Base-by-base conservation (phyloP, 257 asterid genomes). In the Fraxinus americana region DNA sequence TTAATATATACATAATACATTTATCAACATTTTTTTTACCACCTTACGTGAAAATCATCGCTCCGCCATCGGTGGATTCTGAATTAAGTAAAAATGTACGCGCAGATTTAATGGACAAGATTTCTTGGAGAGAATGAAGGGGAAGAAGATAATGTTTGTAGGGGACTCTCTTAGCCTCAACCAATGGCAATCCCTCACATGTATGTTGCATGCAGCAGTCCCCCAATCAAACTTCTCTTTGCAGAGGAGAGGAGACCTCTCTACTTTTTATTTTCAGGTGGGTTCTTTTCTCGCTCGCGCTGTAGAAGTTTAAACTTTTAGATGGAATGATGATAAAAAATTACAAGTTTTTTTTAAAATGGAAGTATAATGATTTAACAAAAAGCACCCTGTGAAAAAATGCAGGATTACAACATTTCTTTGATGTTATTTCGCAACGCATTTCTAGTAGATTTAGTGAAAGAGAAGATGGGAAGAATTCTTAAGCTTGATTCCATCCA, bases 121-220 rank as follows among this genome's bases (percentile, higher is more conserved):
- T 70, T 87, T 92, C 70, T 43, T 92, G 86, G 85, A n/a, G 80
- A 92, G 84, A 80, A 75, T 86, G 65, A 70, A 70, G 48, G 97
- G 93, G 77, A 92, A 88, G 91, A 86, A 67, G 69, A 83, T 92
- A 84, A 70, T 92, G 92, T 90, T 92, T 19, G 90, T 92, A 0
- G 97, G 93, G 70, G 93, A 92, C 68, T 92, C 95, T 63, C 83
- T 92, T 27, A 92, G 97, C 83, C 83, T 92, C 39, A 92, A 92
- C 73, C 97, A 92, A 67, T 92, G 97, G 97, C 90, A 89, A 76
- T 92, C 97, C 13, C 93, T 92, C 14, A 76, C 90, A 10, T 92
- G 97, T 85, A 91, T 92, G 94, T 43, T 92, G 82, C 92, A 91
- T 82, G 86, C 91, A 7, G 54, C 91, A 7, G 21, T 83, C 21